These are phyloP conservation scores for Phytophthora nicotianae DNA, from an alignment of 352 stramenopile genomes.

Conservation along the genomic window DNA sequence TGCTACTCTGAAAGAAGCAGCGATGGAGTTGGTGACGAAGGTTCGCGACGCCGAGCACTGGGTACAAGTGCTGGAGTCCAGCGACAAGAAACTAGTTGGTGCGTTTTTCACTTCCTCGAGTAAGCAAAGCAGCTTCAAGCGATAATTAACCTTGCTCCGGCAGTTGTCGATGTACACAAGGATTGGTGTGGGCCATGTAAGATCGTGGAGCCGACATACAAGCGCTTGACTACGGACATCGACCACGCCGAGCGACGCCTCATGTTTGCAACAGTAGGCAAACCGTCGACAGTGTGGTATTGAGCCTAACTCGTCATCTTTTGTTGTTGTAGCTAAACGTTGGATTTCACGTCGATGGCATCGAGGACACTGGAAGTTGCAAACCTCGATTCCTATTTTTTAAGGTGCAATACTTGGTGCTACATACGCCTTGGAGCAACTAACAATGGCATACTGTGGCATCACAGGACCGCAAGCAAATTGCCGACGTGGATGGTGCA, in stretches of 20 bases:
- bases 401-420: constrained; percentile 32
- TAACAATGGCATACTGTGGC: constrained; percentile 5
- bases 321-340: constrained; percentile 54
- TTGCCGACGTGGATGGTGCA: constrained; percentile 61
- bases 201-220: constrained; percentile 81
- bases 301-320: constrained; percentile 4
- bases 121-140: neutral
- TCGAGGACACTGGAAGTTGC: constrained; percentile 64
- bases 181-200: constrained; percentile 78
- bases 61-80: constrained; percentile 49
- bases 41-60: constrained; percentile 72
- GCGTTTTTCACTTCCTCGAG: constrained; percentile 2
- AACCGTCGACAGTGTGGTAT: neutral
- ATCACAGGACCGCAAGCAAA: constrained; percentile 56
- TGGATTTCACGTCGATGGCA: constrained; percentile 47
- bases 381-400: constrained; percentile 74
- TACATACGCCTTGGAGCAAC: neutral
- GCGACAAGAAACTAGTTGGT: constrained; percentile 74
- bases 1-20: constrained; percentile 8
- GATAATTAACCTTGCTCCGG: neutral
- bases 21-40: constrained; percentile 57
- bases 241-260: constrained; percentile 59
- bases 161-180: constrained; percentile 75
- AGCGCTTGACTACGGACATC: constrained; percentile 60
- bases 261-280: constrained; percentile 55